phyloP scores from a whole-genome alignment of 768 basidiomycete species.

The Mycena metata region DNA sequence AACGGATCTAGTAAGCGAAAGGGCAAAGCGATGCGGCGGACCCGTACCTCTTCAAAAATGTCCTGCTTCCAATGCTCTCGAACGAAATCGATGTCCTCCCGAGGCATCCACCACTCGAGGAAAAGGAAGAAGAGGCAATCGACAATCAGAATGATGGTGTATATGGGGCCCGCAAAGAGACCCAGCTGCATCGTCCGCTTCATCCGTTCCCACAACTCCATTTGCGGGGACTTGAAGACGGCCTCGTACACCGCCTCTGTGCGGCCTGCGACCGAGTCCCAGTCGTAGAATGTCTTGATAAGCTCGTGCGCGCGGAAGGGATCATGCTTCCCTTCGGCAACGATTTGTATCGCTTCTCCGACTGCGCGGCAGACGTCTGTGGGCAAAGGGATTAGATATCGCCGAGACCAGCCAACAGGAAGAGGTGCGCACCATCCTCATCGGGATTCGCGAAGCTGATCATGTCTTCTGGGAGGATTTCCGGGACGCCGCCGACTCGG shows the following conservation, averaged over 20 bases:
- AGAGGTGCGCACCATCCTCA: constrained; percentile 80
- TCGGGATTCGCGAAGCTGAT: constrained; percentile 95
- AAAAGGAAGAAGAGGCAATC: constrained; percentile 90
- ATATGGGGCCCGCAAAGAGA: constrained; percentile 87
- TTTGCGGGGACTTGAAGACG: constrained; percentile 71
- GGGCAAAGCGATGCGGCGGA: too few species aligned
- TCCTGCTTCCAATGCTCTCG: constrained; percentile 70
- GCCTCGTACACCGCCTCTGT: constrained; percentile 87
- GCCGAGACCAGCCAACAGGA: constrained; percentile 1
- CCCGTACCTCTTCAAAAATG: constrained; percentile 52
- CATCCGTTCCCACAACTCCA: constrained; percentile 85
- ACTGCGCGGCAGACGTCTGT: constrained; percentile 89
- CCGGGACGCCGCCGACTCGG: constrained; percentile 94
- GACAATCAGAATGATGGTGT: constrained; percentile 89
- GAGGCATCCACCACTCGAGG: constrained; percentile 88
- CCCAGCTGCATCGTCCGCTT: constrained; percentile 84
- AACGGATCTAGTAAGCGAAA: neutral
- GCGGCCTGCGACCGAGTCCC: constrained; percentile 82
- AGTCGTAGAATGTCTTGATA: constrained; percentile 88
- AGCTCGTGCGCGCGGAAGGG: constrained; percentile 82
- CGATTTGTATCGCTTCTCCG: constrained; percentile 80
- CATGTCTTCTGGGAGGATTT: constrained; percentile 94
- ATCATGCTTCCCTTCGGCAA: constrained; percentile 78
- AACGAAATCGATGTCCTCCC: constrained; percentile 83
- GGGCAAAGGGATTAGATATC: constrained; percentile 1